These are phyloP conservation scores for Ambrosiella cleistominuta DNA, from an alignment of 2,329 filamentous ascomycete species.

Conservation along the genomic window DNA sequence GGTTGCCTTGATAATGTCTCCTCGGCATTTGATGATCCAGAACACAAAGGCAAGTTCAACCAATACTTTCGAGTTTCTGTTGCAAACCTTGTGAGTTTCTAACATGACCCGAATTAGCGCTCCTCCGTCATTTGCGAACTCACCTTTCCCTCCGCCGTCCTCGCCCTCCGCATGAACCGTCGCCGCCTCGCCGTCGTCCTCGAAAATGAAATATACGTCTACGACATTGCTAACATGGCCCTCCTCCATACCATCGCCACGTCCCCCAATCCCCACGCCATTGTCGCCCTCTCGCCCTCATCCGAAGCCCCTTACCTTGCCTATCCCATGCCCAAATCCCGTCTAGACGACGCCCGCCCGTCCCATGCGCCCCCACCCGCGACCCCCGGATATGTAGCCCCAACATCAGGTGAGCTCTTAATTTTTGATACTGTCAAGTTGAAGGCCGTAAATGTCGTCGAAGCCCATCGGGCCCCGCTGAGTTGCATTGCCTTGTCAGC, in stretches of 20 bases:
- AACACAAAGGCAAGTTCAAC: slow-evolving; percentile 66
- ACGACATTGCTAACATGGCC: slow-evolving; percentile 98
- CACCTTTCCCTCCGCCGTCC: slow-evolving; percentile 90
- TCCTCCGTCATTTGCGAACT: slow-evolving; percentile 89
- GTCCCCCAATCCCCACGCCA: slow-evolving; percentile 78
- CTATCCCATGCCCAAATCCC: slow-evolving; percentile 67
- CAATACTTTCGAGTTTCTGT: not conserved
- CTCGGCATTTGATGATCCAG: slow-evolving; percentile 81
- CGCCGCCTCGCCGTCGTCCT: slow-evolving; percentile 86
- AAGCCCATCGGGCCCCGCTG: slow-evolving; percentile 81
- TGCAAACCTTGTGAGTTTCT: not conserved
- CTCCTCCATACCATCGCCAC: slow-evolving; percentile 83
- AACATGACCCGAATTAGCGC: slow-evolving; percentile 24
- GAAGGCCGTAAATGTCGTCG: slow-evolving; percentile 87
- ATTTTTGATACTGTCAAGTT: slow-evolving; percentile 80
- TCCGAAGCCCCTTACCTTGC: slow-evolving; percentile 93
- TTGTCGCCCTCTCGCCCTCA: slow-evolving; percentile 82
- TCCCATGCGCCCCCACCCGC: slow-evolving; percentile 59
- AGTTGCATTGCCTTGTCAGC: slow-evolving; percentile 84
- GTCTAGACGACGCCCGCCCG: slow-evolving; percentile 46
- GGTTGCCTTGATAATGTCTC: slow-evolving; percentile 82
- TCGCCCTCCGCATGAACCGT: slow-evolving; percentile 83
- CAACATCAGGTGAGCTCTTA: slow-evolving; percentile 79
- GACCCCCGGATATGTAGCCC: slow-evolving; percentile 52
- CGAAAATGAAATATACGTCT: slow-evolving; percentile 93